Evolutionary conservation across 2,329 filamentous ascomycete genomes (phyloP), one percentile per base, ranked within the genome.

Genomic region (Penicillium hordei): DNA sequence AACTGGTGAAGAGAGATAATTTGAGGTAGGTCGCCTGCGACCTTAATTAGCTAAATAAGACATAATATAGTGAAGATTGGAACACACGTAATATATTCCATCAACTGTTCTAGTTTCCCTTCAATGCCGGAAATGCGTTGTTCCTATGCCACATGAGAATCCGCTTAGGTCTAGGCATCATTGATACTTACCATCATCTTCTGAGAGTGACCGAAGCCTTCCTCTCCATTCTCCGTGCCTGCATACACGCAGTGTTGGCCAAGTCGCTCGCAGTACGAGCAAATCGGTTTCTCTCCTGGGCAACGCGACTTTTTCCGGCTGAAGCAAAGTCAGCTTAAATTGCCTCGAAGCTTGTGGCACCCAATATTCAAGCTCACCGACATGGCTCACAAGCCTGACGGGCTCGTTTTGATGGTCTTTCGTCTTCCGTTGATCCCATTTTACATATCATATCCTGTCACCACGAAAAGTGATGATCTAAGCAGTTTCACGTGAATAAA

Each of bases 301-400:
- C 71, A 74, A 48, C 66, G 64, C 25, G 69, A 67, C 55, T 74
- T 74, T 50, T 74, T 74, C 25, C 70, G 67, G 7, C 70, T 72
- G 15, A 0, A 19, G 2, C 4, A 55, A 23, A 29, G 48, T 49
- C 21, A 52, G 27, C 31, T 27, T 7, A 31, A 34, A 36, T 33
- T 10, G 36, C 13, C 6, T 33, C 38, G 15, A 2, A 10, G 10
- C 17, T 17, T 31, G 19, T 27, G 17, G 27, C 33, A 25, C 21
- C 7, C 12, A 4, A 19, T 25, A 5, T 19, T 21, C 17, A 27
- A 29, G 36, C 68, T 60, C 59, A 72, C 70, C 70, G 70, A 59
- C 70, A 73, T 38, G 67, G 65, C 51, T 71, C 69, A 48, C 70
- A 73, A 27, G 70, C 70, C 53, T 70, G 69, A 36, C 63, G 60